A percentile compares a stretch with the other conserved stretches of the same genome.
These are phyloP conservation scores for Cornus kousa DNA, from an alignment of 148 eudicot species.

Conservation along the genomic window DNA sequence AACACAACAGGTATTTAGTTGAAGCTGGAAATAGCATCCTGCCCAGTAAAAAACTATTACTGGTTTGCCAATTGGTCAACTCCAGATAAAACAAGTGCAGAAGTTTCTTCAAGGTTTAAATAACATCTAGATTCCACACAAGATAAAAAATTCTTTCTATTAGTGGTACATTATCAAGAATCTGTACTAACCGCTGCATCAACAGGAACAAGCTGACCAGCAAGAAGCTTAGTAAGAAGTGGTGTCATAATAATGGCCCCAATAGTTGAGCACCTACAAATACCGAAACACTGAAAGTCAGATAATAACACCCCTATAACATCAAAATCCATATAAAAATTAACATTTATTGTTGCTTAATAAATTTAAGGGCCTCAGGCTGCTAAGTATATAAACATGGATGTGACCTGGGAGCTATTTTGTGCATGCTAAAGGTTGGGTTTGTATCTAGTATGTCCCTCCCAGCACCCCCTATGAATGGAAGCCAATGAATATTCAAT, in stretches of 20 bases:
- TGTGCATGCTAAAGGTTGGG: too few relatives aligned
- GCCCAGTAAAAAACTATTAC: neutral
- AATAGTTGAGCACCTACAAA: slow-evolving; percentile 84
- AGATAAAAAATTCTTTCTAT: neutral
- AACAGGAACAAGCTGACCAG: slow-evolving; percentile 98
- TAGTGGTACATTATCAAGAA: slow-evolving; percentile 3
- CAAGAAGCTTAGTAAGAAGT: slow-evolving; percentile 92
- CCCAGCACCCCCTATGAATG: too few relatives aligned
- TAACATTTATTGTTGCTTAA: neutral
- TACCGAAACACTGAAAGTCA: slow-evolving; percentile 2
- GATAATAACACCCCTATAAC: neutral
- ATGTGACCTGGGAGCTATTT: too few relatives aligned
- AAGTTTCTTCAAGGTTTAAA: neutral
- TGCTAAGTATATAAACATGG: too few relatives aligned
- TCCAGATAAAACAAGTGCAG: neutral
- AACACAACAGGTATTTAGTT: neutral
- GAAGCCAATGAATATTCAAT: too few relatives aligned
- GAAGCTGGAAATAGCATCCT: neutral
- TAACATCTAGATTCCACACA: neutral
- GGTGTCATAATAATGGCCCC: slow-evolving; percentile 99
- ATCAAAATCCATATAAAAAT: neutral
- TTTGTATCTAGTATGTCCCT: too few relatives aligned
- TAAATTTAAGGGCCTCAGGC: too few relatives aligned
- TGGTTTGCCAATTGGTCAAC: neutral
- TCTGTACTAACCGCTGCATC: slow-evolving; percentile 85